phyloP scores from a whole-genome alignment of 2,329 filamentous ascomycete genomes.

The Pestalotiopsis fici region DNA sequence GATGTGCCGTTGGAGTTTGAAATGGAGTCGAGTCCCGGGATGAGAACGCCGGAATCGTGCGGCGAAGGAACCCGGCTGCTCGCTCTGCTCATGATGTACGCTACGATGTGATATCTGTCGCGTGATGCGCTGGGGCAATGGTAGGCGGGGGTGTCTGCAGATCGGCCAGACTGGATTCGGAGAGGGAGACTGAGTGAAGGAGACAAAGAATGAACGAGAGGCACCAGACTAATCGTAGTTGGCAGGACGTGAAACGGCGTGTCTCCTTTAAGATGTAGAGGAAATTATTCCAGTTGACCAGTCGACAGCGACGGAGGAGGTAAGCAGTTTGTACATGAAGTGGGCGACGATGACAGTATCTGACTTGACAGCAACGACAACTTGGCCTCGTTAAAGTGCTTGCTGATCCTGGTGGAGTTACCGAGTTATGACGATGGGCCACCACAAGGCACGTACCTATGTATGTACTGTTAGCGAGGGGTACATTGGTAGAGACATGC shows the following conservation, averaged over 20 bases:
- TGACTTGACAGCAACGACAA: neutral
- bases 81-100: constrained; percentile 2
- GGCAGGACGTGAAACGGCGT: neutral
- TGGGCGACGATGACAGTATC: too few relatives aligned
- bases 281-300: neutral
- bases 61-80: neutral
- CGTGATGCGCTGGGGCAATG: neutral
- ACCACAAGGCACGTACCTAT: too few relatives aligned
- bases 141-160: neutral
- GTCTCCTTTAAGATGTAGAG: neutral
- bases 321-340: too few relatives aligned
- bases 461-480: too few relatives aligned
- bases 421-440: neutral
- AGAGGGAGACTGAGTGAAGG: neutral
- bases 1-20: neutral
- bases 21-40: neutral
- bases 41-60: constrained; percentile 4
- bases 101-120: neutral
- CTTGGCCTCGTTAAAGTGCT: neutral
- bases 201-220: neutral
- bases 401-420: neutral
- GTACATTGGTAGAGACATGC: too few relatives aligned
- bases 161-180: neutral
- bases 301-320: neutral
- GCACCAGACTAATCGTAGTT: neutral